Conservation (phyloP, 2,329 filamentous ascomycete genomes). For the Emmonsia crescens region DNA sequence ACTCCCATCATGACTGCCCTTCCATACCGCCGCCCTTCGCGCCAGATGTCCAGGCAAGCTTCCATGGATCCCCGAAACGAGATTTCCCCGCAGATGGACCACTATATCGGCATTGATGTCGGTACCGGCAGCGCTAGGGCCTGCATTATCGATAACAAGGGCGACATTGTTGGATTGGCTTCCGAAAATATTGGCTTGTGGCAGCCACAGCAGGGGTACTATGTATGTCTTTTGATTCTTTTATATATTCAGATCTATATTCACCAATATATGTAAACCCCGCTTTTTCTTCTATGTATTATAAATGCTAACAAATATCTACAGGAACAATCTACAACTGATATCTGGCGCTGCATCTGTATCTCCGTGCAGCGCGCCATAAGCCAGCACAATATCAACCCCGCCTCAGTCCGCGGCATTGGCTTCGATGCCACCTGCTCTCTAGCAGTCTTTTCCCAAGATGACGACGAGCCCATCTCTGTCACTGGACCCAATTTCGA, state of each 20-base stretch:
- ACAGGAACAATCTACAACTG: slow-evolving; percentile 91
- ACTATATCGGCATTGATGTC: slow-evolving; percentile 83
- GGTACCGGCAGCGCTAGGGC: slow-evolving; percentile 91
- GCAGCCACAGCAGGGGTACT: slow-evolving; percentile 66
- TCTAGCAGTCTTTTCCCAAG: slow-evolving; percentile 75
- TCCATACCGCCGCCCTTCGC: slow-evolving; percentile 24
- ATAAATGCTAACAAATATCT: not conserved
- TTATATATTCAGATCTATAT: not conserved
- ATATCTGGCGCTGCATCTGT: slow-evolving; percentile 96
- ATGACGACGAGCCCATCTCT: slow-evolving; percentile 82
- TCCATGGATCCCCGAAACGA: slow-evolving; percentile 44
- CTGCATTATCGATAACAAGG: slow-evolving; percentile 85
- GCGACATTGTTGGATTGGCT: slow-evolving; percentile 68
- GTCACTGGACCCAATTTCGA: slow-evolving; percentile 82
- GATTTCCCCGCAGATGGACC: slow-evolving; percentile 45
- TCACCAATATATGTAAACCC: not conserved
- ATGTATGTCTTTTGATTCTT: slow-evolving; percentile 41
- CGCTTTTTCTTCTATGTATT: not conserved
- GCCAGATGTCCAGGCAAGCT: slow-evolving; percentile 26
- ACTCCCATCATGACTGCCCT: slow-evolving; percentile 21
- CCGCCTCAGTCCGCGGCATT: slow-evolving; percentile 69
- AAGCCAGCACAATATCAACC: slow-evolving; percentile 67
- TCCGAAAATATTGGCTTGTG: slow-evolving; percentile 69
- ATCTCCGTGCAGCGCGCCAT: slow-evolving; percentile 74
- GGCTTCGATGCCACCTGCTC: slow-evolving; percentile 99